Base-by-base conservation (phyloP, 2,329 filamentous ascomycete genomes). In the Aspergillus sp. region DNA sequence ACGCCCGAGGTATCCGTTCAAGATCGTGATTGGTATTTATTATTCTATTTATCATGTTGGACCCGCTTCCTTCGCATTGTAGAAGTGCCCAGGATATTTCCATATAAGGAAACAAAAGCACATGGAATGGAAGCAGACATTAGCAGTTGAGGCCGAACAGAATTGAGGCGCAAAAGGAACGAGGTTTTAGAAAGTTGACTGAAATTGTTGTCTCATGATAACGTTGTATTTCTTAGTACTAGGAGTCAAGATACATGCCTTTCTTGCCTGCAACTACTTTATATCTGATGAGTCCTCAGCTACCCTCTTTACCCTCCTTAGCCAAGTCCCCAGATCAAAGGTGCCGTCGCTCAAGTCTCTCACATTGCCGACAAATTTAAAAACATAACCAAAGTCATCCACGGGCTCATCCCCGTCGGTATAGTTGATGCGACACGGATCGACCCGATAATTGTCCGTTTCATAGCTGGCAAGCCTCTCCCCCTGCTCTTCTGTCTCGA, bases 401-500 rank as follows among this genome's bases (percentile, higher is more conserved):
- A 22, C 25, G 1, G 42, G 36, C n/a, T 40, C 36, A 1, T 41
- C 29, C 11, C 34, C 34, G 26, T 47, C 43, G 4, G 36, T 40
- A 34, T 47, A 47, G 2, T 16, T 32, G 15, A 49, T 45, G 5
- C 20, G 34, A 39, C 43, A 48, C 7, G 33, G 24, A 1, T 36
- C 29, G 2, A 34, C 26, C 1, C 31, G 31, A 22, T 49, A 50
- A 28, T 37, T 42, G 1, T 36, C 12, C 15, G 43, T 54, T 35
- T 52, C 47, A 39, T 52, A 51, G 2, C 7, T 24, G 1, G 44
- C 49, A 22, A 52, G 41, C 26, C 35, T 42, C 33, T 43, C 36
- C 12, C 33, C 41, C 32, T 51, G 28, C 24, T 44, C 33, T 26
- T 27, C 35, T 8, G 38, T 46, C 19, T 33, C 15, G 15, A 54